These are phyloP conservation scores for Tillandsia fasciculata DNA, from an alignment of 176 grass and related monocot genomes.

Conservation along the genomic window DNA sequence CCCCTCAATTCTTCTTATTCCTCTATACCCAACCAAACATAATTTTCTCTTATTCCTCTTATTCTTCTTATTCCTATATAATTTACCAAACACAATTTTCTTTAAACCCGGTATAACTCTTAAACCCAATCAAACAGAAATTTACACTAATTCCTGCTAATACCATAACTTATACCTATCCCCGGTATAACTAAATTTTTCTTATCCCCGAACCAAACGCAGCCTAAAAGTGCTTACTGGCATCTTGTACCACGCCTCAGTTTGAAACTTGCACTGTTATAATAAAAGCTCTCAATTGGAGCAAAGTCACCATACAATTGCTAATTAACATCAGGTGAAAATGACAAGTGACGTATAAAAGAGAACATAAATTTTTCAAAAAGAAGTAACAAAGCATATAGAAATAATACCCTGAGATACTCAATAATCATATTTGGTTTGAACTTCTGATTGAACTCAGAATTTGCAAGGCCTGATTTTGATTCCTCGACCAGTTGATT, in stretches of 20 bases:
- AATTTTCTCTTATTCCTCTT: no score
- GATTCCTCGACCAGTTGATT: slow-evolving; percentile 90
- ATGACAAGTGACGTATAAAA: slow-evolving; percentile 8
- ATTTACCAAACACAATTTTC: no score
- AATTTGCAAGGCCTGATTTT: slow-evolving; percentile 39
- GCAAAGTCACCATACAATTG: not conserved
- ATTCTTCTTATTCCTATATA: no score
- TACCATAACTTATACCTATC: no score
- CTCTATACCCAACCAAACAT: no score
- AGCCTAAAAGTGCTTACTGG: not conserved
- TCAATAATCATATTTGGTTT: slow-evolving; percentile 79
- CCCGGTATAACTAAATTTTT: no score
- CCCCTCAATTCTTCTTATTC: no score
- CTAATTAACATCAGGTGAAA: not conserved
- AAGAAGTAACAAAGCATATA: slow-evolving; percentile 3
- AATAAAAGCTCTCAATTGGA: not conserved
- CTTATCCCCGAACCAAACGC: no score
- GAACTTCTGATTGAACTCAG: slow-evolving; percentile 58
- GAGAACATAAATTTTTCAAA: no score
- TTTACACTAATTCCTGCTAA: no score
- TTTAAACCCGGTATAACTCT: no score
- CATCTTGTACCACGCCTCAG: not conserved
- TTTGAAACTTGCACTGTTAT: not conserved
- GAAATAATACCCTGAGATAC: slow-evolving; percentile 71
- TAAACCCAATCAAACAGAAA: no score